These are phyloP conservation scores for Kwoniella shivajii DNA, from an alignment of 1,284 basidiomycete species.

Conservation along the genomic window DNA sequence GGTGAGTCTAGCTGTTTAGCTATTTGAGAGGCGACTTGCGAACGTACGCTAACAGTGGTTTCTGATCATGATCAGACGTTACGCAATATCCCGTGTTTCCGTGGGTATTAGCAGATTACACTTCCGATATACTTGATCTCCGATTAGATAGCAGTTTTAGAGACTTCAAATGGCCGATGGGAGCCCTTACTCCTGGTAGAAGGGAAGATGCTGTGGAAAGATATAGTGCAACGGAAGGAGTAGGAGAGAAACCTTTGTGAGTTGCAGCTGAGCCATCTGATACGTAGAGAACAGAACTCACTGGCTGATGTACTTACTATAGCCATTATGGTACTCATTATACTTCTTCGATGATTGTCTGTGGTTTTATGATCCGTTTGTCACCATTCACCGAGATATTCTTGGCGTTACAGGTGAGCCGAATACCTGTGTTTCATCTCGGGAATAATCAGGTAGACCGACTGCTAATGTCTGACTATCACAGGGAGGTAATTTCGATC, in stretches of 20 bases:
- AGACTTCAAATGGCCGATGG: constrained; percentile 81
- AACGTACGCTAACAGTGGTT: too few relatives aligned
- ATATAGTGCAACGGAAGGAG: constrained; percentile 75
- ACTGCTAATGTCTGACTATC: not conserved
- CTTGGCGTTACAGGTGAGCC: constrained; percentile 65
- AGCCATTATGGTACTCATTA: constrained; percentile 89
- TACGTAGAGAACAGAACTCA: not conserved
- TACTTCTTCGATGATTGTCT: constrained; percentile 94
- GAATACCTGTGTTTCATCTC: not conserved
- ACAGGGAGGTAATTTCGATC: constrained; percentile 88
- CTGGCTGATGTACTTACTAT: not conserved
- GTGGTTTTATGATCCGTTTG: constrained; percentile 88
- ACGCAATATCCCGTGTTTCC: constrained; percentile 94
- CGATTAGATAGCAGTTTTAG: constrained; percentile 68
- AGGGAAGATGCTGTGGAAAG: constrained; percentile 71
- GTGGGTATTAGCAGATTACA: constrained; percentile 84
- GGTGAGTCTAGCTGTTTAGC: constrained; percentile 45
- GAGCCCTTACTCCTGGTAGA: constrained; percentile 75
- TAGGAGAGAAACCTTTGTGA: constrained; percentile 77
- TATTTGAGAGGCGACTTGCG: not conserved
- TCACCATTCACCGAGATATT: constrained; percentile 92
- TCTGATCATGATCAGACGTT: constrained; percentile 61
- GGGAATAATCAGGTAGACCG: too few relatives aligned
- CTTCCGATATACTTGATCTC: constrained; percentile 72
- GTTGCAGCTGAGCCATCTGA: constrained; percentile 11